Evolutionary conservation across 2,329 filamentous ascomycete genomes (phyloP), one percentile per base, ranked within the genome.

Genomic region (Diaporthe vexans): DNA sequence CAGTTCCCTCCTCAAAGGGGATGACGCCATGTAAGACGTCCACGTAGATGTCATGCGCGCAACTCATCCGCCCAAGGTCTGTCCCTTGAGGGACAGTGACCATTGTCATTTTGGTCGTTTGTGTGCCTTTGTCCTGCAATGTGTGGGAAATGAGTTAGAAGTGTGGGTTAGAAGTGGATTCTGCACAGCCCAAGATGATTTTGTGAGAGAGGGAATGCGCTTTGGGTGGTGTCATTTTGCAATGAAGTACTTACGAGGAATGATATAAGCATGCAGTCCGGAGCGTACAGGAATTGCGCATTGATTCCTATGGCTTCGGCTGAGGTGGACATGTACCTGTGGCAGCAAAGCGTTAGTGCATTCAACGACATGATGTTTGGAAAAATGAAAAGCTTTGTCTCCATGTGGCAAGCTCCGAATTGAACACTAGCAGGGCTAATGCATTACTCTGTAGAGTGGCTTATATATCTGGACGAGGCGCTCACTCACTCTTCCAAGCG

Each of bases 41-140:
- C 8, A 59, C 33, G 56, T 59, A 59, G 11, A 59, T 59, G 11
- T 59, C 56, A 13, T 59, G 56, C 21, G 37, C 56, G 21, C 33
- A 59, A 24, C 56, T 59, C 56, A 59, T 59, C 5, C 56, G 56
- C 15, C 56, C 56, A 10, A 59, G 33, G 33, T 59, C 33, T 1
- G 35, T 59, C 13, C 56, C 56, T n/a, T 59, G 56, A 21, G 33
- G 33, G 11, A 29, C 26, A 24, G 56, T 40, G 21, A 59, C 56
- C 56, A 59, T 59, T 24, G 56, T 59, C 56, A 59, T 59, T 13
- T 59, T 59, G 33, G 56, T 59, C 2, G 56, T 59, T 24, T 59
- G 56, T 9, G 56, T 59, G 4, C 56, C 56, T 21, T 59, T 40
- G 33, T 59, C 56, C 56, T 59, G 11, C 1, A 17, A 8, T 6